These are phyloP conservation scores for Alternaria gaisen DNA, from an alignment of 2,329 filamentous ascomycete genomes.

Conservation along the genomic window DNA sequence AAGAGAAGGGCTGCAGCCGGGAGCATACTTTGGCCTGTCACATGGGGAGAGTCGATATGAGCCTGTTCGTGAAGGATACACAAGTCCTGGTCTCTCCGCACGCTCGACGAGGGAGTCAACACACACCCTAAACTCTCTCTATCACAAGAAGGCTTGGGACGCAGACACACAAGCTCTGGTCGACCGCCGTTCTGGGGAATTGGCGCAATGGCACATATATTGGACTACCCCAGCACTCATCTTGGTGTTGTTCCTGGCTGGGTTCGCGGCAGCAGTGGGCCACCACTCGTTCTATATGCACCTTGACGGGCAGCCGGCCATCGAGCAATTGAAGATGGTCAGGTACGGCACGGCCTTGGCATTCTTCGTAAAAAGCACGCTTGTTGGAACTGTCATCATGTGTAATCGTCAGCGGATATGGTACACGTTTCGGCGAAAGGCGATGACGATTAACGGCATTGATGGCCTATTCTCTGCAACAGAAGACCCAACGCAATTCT, in stretches of 20 bases:
- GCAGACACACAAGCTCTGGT: constrained; percentile 45
- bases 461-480: constrained; percentile 50
- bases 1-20: constrained; percentile 24
- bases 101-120: constrained; percentile 33
- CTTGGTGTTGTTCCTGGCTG: constrained; percentile 39
- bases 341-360: constrained; percentile 50
- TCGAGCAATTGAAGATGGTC: constrained; percentile 46
- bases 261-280: constrained; percentile 43
- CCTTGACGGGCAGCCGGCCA: constrained; percentile 42
- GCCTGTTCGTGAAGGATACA: constrained; percentile 24
- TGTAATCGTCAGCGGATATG: constrained; percentile 52
- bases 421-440: constrained; percentile 48
- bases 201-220: constrained; percentile 49
- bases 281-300: constrained; percentile 49
- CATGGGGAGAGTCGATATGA: constrained; percentile 29
- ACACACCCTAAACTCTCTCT: constrained; percentile 35
- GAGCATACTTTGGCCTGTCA: constrained; percentile 27
- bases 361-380: constrained; percentile 50
- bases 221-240: constrained; percentile 47
- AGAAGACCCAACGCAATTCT: constrained; percentile 48
- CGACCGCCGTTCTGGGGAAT: constrained; percentile 43
- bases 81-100: constrained; percentile 23
- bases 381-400: constrained; percentile 44
- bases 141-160: constrained; percentile 40
- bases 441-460: constrained; percentile 50